Evolutionary conservation across 2,329 filamentous ascomycete genomes (phyloP).

Genomic region (Aspergillus clavatus): DNA sequence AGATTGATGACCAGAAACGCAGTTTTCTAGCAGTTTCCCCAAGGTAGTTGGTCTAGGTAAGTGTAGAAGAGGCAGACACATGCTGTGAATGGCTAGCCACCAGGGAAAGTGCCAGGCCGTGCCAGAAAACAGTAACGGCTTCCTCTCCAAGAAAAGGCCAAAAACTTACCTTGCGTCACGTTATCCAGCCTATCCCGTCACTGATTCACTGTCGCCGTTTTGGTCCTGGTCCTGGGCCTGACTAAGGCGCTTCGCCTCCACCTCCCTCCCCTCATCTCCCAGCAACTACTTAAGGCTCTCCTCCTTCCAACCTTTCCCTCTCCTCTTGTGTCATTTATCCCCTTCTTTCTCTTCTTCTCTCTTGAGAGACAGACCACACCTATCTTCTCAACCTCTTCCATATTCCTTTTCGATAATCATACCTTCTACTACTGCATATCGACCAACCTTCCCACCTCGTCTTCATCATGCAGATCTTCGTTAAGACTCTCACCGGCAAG

Average conservation of each 20-base stretch:
- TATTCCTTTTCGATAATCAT: slow-evolving; percentile 4
- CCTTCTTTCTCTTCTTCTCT: slow-evolving; percentile 9
- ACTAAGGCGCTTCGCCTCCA: slow-evolving; percentile 27
- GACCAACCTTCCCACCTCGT: slow-evolving; percentile 11
- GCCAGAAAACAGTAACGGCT: slow-evolving; percentile 11
- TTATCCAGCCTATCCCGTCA: slow-evolving; percentile 28
- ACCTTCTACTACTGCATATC: slow-evolving; percentile 8
- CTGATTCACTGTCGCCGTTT: slow-evolving; percentile 10
- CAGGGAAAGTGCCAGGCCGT: slow-evolving; percentile 15
- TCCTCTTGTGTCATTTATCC: slow-evolving; percentile 10
- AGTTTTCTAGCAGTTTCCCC: slow-evolving; percentile 19
- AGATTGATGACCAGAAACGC: slow-evolving; percentile 9
- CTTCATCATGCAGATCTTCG: slow-evolving; percentile 89
- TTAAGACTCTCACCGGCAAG: slow-evolving; percentile 76
- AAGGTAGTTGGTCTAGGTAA: too few relatives aligned
- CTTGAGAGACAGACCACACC: slow-evolving; percentile 4
- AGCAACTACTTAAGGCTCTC: slow-evolving; percentile 30
- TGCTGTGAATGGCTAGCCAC: slow-evolving; percentile 3
- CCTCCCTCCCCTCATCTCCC: slow-evolving; percentile 22
- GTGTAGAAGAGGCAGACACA: not conserved
- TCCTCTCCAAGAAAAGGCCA: slow-evolving; percentile 6
- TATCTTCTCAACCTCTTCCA: slow-evolving; percentile 17
- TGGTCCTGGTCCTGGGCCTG: slow-evolving; percentile 9
- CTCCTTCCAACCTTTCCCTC: slow-evolving; percentile 12
- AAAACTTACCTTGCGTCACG: too few relatives aligned